A percentile compares a stretch with the other conserved stretches of the same genome.
phyloP scores from a whole-genome alignment of 768 basidiomycete genomes.

The Suillus placidus region DNA sequence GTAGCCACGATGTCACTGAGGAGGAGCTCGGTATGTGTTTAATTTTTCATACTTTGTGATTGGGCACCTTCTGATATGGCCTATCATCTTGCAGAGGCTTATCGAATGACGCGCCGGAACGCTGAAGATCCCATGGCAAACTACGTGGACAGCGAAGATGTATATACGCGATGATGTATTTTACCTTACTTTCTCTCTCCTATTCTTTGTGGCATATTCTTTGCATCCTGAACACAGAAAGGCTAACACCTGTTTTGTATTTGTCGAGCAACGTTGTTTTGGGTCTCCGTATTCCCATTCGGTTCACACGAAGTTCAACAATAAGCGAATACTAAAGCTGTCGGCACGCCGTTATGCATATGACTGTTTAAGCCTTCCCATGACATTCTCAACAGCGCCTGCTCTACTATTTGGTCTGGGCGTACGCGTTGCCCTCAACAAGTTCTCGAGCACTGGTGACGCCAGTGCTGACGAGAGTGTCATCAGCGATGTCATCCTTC shows the following conservation, averaged over 20 bases:
- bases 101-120: conserved; percentile 71
- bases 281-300: conserved; percentile 10
- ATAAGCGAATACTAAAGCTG: conserved; percentile 23
- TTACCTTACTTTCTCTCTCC: not conserved
- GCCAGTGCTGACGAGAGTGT: conserved; percentile 34
- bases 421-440: conserved; percentile 69
- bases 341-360: conserved; percentile 9
- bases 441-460: conserved; percentile 48
- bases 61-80: conserved; percentile 14
- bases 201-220: conserved; percentile 10
- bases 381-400: conserved; percentile 58
- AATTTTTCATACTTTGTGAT: not conserved
- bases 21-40: conserved; percentile 73
- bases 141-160: conserved; percentile 66
- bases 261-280: conserved; percentile 3
- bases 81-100: conserved; percentile 68
- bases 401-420: conserved; percentile 77
- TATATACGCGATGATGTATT: conserved; percentile 15
- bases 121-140: conserved; percentile 93
- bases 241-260: not conserved
- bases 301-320: conserved; percentile 24
- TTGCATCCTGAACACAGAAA: not conserved
- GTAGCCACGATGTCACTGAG: conserved; percentile 83
- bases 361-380: conserved; percentile 21
- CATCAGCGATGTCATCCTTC: conserved; percentile 62